Conservation (phyloP, 2,329 filamentous ascomycete genomes). For the Cladosporium cucumerinum region DNA sequence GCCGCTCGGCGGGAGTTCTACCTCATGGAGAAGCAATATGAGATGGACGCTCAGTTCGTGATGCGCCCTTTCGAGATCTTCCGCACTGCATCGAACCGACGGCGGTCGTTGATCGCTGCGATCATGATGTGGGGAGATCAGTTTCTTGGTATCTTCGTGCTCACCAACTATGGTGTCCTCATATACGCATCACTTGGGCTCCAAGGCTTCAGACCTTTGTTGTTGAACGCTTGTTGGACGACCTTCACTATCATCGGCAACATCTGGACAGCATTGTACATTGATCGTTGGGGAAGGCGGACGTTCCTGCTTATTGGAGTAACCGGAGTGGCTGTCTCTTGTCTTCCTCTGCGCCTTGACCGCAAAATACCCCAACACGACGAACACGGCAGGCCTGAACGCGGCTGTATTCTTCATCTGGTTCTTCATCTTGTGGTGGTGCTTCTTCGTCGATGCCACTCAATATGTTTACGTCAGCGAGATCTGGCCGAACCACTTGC, state of each 20-base stretch:
- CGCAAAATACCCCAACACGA: conserved; percentile 36
- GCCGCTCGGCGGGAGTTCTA: conserved; percentile 42
- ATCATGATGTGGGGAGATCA: conserved; percentile 37
- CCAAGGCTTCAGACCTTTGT: conserved; percentile 39
- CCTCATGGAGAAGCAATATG: conserved; percentile 45
- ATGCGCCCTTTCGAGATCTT: conserved; percentile 42
- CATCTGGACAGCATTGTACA: conserved; percentile 40
- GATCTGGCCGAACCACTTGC: conserved; percentile 45
- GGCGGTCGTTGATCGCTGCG: conserved; percentile 40
- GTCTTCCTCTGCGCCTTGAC: conserved; percentile 39
- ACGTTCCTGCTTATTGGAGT: conserved; percentile 44
- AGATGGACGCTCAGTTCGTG: conserved; percentile 38
- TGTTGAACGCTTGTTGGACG: conserved; percentile 45
- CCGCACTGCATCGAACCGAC: conserved; percentile 40
- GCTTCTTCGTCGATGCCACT: conserved; percentile 46
- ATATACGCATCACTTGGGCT: conserved; percentile 39
- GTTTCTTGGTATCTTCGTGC: conserved; percentile 28
- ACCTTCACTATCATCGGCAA: conserved; percentile 42
- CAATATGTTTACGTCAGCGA: conserved; percentile 48
- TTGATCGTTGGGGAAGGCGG: conserved; percentile 41
- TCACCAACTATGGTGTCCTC: conserved; percentile 41
- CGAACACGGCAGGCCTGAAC: conserved; percentile 35
- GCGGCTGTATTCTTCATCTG: conserved; percentile 43
- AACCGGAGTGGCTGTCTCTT: conserved; percentile 40
- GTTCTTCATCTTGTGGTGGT: conserved; percentile 41